Evolutionary conservation across 306 rosid genomes (phyloP).

Genomic region (Luffa aegyptiaca): DNA sequence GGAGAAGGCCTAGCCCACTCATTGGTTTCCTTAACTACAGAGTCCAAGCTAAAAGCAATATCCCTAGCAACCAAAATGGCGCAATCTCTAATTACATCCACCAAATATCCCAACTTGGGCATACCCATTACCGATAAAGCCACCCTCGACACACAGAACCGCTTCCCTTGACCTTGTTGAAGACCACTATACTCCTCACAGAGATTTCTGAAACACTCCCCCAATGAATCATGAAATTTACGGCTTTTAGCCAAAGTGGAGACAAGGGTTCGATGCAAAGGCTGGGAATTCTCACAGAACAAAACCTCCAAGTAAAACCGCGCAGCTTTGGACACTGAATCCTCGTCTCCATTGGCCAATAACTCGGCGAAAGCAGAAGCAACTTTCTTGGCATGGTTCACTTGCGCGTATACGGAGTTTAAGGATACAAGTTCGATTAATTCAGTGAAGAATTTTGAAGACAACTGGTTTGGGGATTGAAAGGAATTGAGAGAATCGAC

Average conservation of each 20-base stretch:
- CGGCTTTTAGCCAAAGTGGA: slow-evolving; percentile 44
- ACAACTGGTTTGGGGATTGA: slow-evolving; percentile 7
- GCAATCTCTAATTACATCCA: slow-evolving; percentile 51
- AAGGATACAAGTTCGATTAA: slow-evolving; percentile 32
- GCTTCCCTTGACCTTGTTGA: slow-evolving; percentile 20
- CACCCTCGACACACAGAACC: slow-evolving; percentile 58
- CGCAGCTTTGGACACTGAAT: slow-evolving; percentile 24
- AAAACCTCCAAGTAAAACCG: slow-evolving; percentile 48
- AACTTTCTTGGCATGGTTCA: slow-evolving; percentile 38
- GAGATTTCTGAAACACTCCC: slow-evolving; percentile 33
- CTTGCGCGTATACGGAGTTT: slow-evolving; percentile 57
- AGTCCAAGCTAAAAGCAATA: slow-evolving; percentile 32
- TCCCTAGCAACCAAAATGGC: slow-evolving; percentile 54
- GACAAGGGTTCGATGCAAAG: slow-evolving; percentile 61
- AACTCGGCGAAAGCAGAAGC: slow-evolving; percentile 44
- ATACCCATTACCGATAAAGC: slow-evolving; percentile 62
- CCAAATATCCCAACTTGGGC: slow-evolving; percentile 67
- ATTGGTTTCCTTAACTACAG: slow-evolving; percentile 45
- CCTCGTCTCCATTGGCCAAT: slow-evolving; percentile 21
- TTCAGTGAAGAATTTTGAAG: slow-evolving; percentile 35
- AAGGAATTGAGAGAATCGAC: slow-evolving; percentile 24
- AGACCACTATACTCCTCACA: slow-evolving; percentile 31
- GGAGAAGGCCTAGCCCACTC: slow-evolving; percentile 69
- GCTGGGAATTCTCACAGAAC: slow-evolving; percentile 63
- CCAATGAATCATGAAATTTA: slow-evolving; percentile 18